Conservation (phyloP, 2,329 filamentous ascomycete species). For the Phaeophleospora eucalypticola region DNA sequence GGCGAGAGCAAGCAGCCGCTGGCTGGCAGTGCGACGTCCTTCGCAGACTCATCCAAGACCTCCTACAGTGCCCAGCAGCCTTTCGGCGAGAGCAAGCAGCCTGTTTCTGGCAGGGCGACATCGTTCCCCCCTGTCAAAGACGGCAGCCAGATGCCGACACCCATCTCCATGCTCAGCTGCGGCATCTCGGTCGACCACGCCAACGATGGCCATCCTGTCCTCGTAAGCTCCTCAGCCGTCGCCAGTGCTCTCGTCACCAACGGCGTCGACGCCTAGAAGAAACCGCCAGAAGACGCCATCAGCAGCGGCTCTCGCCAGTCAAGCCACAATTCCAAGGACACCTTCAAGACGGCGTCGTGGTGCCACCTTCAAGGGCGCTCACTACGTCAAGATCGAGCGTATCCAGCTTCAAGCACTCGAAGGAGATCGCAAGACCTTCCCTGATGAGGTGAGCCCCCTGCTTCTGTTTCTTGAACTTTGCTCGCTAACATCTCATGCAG, state of each 20-base stretch:
- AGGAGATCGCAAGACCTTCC: slow-evolving; percentile 3
- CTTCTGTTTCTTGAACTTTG: not conserved
- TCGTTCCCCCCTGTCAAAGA: not conserved
- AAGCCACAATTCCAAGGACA: not conserved
- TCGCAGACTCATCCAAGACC: not conserved
- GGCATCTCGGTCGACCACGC: slow-evolving; percentile 1
- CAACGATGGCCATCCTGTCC: not conserved
- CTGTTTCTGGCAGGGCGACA: not conserved
- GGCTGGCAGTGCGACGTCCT: too few species aligned
- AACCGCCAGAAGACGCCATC: not conserved
- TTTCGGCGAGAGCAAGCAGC: not conserved
- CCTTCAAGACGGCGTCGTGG: slow-evolving; percentile 26
- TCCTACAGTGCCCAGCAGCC: not conserved
- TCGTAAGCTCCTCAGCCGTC: not conserved
- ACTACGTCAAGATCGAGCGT: slow-evolving; percentile 20
- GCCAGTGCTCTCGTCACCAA: slow-evolving; percentile 10
- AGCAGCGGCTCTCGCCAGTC: not conserved
- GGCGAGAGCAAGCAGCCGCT: too few species aligned
- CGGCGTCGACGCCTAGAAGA: not conserved
- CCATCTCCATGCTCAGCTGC: slow-evolving; percentile 1
- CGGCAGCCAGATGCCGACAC: slow-evolving; percentile 1
- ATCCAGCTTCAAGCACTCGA: slow-evolving; percentile 4
- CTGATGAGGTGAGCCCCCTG: slow-evolving; percentile 16
- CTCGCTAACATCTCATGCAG: slow-evolving; percentile 18
- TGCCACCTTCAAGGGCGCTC: slow-evolving; percentile 15